Conservation (phyloP, 108 stramenopile genomes). For the Cyclotella atomus region DNA sequence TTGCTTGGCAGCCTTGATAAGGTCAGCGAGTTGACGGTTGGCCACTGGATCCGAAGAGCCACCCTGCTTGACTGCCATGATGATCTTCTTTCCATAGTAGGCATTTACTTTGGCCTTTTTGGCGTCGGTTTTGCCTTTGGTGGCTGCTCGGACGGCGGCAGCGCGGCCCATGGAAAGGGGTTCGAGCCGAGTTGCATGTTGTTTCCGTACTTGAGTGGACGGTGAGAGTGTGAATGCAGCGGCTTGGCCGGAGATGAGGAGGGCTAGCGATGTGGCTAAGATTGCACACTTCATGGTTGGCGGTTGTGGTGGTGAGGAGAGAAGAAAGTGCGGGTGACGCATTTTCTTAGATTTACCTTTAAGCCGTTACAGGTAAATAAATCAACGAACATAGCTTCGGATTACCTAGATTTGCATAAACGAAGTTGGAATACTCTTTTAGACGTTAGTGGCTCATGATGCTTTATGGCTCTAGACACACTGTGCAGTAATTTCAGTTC, state of each 20-base stretch:
- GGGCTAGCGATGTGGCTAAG: neutral
- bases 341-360: too few relatives aligned
- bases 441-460: too few relatives aligned
- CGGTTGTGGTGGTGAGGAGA: neutral
- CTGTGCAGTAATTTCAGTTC: too few relatives aligned
- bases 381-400: too few relatives aligned
- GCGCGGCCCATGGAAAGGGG: constrained; percentile 87
- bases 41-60: constrained; percentile 80
- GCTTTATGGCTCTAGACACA: too few relatives aligned
- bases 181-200: constrained; percentile 7
- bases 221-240: neutral
- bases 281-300: constrained; percentile 20
- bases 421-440: too few relatives aligned
- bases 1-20: constrained; percentile 87
- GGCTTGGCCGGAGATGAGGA: neutral
- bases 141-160: constrained; percentile 86
- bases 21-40: constrained; percentile 70
- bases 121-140: constrained; percentile 88
- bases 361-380: too few relatives aligned
- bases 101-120: constrained; percentile 88
- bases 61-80: constrained; percentile 90
- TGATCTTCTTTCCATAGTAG: constrained; percentile 87
- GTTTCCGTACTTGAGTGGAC: neutral
- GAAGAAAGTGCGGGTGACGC: too few relatives aligned
- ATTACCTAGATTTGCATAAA: too few relatives aligned